Evolutionary conservation across 2,329 filamentous ascomycete species (phyloP).

Genomic region (Aureobasidium pullulans): DNA sequence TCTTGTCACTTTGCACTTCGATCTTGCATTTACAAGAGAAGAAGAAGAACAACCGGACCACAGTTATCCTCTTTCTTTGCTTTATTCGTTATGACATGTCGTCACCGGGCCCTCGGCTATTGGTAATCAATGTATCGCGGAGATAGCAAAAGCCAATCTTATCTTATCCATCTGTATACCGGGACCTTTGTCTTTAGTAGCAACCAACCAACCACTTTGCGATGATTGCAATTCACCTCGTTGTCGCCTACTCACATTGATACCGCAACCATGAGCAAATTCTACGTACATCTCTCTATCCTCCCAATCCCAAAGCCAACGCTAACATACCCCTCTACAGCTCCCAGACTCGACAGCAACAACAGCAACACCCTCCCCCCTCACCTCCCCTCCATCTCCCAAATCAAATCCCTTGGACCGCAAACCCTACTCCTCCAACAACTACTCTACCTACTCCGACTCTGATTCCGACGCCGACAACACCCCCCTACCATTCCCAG

Average conservation of each 20-base stretch:
- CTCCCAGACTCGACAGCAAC: slow-evolving; percentile 15
- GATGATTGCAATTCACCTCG: neutral
- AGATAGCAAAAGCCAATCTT: neutral
- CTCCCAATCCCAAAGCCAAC: neutral
- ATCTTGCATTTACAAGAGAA: neutral
- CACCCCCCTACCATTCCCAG: slow-evolving; percentile 74
- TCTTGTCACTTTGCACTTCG: neutral
- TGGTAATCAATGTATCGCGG: slow-evolving; percentile 3
- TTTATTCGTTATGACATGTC: neutral
- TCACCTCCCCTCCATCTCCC: slow-evolving; percentile 15
- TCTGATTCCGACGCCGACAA: slow-evolving; percentile 47
- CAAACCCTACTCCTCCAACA: slow-evolving; percentile 25
- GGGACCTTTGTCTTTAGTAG: neutral
- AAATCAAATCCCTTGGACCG: slow-evolving; percentile 21
- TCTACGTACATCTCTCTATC: slow-evolving; percentile 9
- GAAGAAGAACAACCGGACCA: neutral
- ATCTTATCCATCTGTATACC: slow-evolving; percentile 9
- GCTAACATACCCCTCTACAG: neutral
- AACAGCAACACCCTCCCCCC: slow-evolving; percentile 16
- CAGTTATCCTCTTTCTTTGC: neutral
- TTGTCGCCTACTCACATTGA: neutral
- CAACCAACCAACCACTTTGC: neutral
- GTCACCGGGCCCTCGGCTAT: slow-evolving; percentile 11
- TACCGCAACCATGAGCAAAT: slow-evolving; percentile 10
- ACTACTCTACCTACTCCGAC: slow-evolving; percentile 36